Conservation (phyloP, 139 green algal species). For the Haematococcus lacustris region DNA sequence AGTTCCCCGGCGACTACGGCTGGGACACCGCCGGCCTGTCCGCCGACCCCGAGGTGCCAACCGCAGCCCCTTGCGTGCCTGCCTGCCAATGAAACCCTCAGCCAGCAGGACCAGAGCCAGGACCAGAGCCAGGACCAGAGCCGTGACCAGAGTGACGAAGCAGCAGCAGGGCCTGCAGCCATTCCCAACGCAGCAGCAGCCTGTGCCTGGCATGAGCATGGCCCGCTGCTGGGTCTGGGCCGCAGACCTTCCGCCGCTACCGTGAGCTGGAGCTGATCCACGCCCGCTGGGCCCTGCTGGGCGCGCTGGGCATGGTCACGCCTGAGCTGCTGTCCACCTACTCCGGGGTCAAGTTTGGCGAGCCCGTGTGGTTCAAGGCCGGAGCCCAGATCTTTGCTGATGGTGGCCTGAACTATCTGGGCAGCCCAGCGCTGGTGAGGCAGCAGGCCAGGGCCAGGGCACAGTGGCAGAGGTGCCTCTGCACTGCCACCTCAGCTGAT, state of each 20-base stretch:
- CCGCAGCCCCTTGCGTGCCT: too few relatives aligned
- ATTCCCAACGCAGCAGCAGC: too few relatives aligned
- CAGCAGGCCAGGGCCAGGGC: too few relatives aligned
- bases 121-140: too few relatives aligned
- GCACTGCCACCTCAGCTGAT: too few relatives aligned
- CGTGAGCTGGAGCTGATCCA: constrained; percentile 72
- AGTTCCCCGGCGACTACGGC: constrained; percentile 90
- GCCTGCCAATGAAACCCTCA: too few relatives aligned
- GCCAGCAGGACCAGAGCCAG: too few relatives aligned
- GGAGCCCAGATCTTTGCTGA: constrained; percentile 72
- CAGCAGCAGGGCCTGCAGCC: too few relatives aligned
- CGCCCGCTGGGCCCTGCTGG: constrained; percentile 79
- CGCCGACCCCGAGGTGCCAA: constrained; percentile 86
- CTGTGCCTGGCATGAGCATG: too few relatives aligned
- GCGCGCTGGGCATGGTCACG: constrained; percentile 30
- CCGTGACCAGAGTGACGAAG: too few relatives aligned
- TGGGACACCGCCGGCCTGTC: constrained; percentile 92
- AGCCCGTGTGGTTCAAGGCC: constrained; percentile 86
- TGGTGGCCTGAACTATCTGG: constrained; percentile 79
- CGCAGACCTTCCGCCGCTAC: constrained; percentile 76
- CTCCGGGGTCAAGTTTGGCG: constrained; percentile 38
- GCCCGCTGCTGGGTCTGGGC: too few relatives aligned
- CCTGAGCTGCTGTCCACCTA: constrained; percentile 29
- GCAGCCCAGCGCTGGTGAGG: constrained; percentile 50
- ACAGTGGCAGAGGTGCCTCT: too few relatives aligned